A percentile compares a stretch with the other conserved stretches of the same genome.
Conservation (phyloP, 495 filamentous ascomycete species). For the Jackrogersella minutella region DNA sequence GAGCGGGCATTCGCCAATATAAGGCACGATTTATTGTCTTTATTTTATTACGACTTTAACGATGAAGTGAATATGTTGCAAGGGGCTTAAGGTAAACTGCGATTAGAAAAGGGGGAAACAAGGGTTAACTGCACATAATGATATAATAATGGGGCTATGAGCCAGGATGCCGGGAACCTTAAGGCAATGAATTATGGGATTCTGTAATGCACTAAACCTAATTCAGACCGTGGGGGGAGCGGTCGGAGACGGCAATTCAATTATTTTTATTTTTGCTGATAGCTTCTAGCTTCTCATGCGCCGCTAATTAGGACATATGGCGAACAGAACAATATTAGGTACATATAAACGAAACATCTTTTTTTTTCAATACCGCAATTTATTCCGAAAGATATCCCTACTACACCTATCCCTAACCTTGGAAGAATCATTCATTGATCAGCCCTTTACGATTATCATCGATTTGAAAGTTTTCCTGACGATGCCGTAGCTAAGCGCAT, state of each 20-base stretch:
- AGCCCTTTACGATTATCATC: background rate
- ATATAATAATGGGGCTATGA: background rate
- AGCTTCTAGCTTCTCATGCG: conserved; percentile 2
- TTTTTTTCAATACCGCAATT: background rate
- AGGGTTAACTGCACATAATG: background rate
- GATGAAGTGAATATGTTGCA: background rate
- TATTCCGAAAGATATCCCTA: too few species aligned
- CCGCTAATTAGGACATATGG: background rate
- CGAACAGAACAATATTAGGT: background rate
- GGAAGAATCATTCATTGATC: too few species aligned
- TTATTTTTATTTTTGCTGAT: conserved; percentile 30
- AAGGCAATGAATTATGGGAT: conserved; percentile 6
- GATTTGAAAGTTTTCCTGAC: conserved; percentile 2
- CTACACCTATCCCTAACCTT: too few species aligned
- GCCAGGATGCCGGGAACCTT: background rate
- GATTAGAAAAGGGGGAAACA: background rate
- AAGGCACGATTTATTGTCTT: background rate
- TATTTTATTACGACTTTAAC: background rate
- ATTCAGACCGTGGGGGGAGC: conserved; percentile 17
- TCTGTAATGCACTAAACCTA: conserved; percentile 21
- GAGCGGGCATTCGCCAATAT: background rate
- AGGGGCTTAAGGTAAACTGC: background rate
- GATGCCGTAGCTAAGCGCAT: conserved; percentile 35
- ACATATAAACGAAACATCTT: background rate
- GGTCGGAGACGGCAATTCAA: conserved; percentile 42